These are phyloP conservation scores for Blastocystis sp. DNA, from an alignment of 352 stramenopile species.

Conservation along the genomic window DNA sequence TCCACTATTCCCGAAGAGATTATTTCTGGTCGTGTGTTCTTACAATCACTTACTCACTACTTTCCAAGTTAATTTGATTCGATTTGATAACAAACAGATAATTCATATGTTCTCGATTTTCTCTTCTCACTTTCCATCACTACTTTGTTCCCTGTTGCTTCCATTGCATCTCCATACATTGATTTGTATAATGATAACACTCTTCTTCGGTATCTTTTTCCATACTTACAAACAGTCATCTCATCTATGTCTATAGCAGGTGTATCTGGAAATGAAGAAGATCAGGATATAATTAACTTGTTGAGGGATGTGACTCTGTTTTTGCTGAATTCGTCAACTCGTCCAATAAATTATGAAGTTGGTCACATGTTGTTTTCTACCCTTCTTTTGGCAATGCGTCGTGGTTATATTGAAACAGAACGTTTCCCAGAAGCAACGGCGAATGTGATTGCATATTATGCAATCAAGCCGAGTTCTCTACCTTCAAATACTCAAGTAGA, in stretches of 20 bases:
- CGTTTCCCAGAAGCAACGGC: conserved; percentile 32
- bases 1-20: conserved; percentile 13
- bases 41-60: conserved; percentile 37
- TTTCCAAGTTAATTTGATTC: conserved; percentile 6
- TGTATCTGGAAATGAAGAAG: conserved; percentile 30
- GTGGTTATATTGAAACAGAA: conserved; percentile 53
- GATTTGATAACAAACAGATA: background rate
- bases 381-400: conserved; percentile 39
- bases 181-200: background rate
- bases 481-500: background rate
- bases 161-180: conserved; percentile 18
- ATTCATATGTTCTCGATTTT: conserved; percentile 32
- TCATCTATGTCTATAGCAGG: conserved; percentile 16
- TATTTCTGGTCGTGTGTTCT: background rate
- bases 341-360: conserved; percentile 24
- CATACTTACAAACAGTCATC: conserved; percentile 1
- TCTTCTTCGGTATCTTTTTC: conserved; percentile 17
- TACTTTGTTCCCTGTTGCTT: background rate
- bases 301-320: conserved; percentile 4
- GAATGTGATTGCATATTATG: conserved; percentile 34
- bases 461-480: background rate
- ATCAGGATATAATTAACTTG: conserved; percentile 42
- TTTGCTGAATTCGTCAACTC: background rate
- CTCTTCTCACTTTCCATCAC: background rate
- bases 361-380: background rate